These are phyloP conservation scores for Populus tremula DNA, from an alignment of 345 rosid species.

Conservation along the genomic window DNA sequence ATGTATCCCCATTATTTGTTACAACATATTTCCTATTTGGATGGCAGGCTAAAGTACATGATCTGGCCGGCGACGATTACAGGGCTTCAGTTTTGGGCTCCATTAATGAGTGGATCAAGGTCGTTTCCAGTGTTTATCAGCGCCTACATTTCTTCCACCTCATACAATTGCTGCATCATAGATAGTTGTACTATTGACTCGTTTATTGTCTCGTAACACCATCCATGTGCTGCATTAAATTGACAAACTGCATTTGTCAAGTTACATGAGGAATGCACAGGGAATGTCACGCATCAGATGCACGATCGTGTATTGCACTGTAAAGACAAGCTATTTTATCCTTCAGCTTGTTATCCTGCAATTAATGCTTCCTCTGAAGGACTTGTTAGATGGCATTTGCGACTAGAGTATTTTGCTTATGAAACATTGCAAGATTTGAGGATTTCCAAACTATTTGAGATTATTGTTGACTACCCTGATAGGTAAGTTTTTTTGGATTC, in stretches of 20 bases:
- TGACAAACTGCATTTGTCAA: not conserved
- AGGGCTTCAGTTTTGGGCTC: constrained; percentile 76
- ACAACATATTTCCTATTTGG: constrained; percentile 24
- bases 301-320: not conserved
- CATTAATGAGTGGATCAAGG: constrained; percentile 91
- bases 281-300: not conserved
- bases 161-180: not conserved
- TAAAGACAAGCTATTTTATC: not conserved
- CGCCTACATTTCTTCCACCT: constrained; percentile 10
- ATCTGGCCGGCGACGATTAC: constrained; percentile 86
- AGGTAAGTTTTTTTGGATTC: constrained; percentile 44
- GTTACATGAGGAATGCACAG: not conserved
- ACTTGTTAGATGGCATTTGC: constrained; percentile 77
- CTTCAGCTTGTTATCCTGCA: constrained; percentile 50
- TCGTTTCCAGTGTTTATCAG: constrained; percentile 17
- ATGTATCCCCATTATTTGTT: not conserved
- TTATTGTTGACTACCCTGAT: constrained; percentile 97
- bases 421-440: constrained; percentile 93
- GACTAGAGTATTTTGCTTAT: constrained; percentile 90
- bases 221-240: not conserved
- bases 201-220: not conserved
- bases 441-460: constrained; percentile 90
- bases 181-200: not conserved
- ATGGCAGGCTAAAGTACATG: constrained; percentile 74
- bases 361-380: constrained; percentile 65